Evolutionary conservation across 345 rosid genomes (phyloP).

Genomic region (Pseudoturritis turrita): DNA sequence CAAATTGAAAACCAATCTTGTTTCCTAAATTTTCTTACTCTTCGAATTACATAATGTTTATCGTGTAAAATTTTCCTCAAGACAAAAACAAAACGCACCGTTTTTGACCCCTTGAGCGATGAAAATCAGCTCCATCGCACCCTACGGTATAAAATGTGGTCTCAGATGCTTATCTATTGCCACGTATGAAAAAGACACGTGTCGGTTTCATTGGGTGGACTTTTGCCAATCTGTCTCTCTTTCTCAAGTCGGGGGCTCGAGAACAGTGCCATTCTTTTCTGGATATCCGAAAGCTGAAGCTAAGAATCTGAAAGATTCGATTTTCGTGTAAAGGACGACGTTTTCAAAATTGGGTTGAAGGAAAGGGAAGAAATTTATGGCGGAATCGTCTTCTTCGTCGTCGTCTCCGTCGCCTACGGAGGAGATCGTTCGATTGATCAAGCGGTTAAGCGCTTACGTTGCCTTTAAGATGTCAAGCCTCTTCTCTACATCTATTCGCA

Average conservation of each 20-base stretch:
- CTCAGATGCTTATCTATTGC: background rate
- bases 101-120: background rate
- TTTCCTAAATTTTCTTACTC: background rate
- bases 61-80: background rate
- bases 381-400: constrained; percentile 44
- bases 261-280: constrained; percentile 4
- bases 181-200: constrained; percentile 15
- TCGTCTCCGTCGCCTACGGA: constrained; percentile 51
- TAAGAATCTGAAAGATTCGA: constrained; percentile 20
- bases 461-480: constrained; percentile 42
- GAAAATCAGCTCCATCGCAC: constrained; percentile 21
- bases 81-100: constrained; percentile 1
- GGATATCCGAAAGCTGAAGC: constrained; percentile 22
- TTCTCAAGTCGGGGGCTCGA: constrained; percentile 5
- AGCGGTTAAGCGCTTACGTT: constrained; percentile 82
- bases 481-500: constrained; percentile 56
- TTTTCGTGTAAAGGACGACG: background rate
- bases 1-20: background rate
- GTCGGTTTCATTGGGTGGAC: background rate
- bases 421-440: constrained; percentile 77
- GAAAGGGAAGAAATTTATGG: constrained; percentile 32
- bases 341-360: background rate
- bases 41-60: background rate
- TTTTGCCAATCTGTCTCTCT: constrained; percentile 3
- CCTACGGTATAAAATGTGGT: background rate